phyloP scores from a whole-genome alignment of 768 basidiomycete genomes.

The Wakefieldia striispora region DNA sequence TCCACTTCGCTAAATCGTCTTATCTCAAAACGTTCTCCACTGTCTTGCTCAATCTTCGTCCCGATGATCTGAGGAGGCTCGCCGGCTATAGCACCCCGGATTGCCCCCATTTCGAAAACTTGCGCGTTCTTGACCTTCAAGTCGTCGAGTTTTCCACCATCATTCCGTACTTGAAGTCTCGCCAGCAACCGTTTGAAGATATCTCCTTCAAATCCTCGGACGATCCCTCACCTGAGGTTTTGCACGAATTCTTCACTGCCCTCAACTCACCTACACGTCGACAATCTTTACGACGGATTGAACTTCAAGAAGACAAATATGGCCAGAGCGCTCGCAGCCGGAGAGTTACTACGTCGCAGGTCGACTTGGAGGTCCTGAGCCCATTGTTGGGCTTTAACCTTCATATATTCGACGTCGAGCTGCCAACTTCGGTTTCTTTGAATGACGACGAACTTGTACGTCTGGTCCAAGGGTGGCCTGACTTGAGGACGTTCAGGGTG shows the following conservation, averaged over 20 bases:
- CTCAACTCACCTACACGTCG: background rate
- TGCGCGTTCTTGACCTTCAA: conserved; percentile 1
- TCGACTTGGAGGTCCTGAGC: conserved; percentile 1
- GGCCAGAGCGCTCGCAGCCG: too few relatives aligned
- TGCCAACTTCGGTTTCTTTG: background rate
- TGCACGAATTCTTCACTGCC: conserved; percentile 3
- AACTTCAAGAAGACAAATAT: too few relatives aligned
- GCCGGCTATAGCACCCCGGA: background rate
- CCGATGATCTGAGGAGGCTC: background rate
- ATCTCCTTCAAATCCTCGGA: background rate
- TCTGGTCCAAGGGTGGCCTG: conserved; percentile 4
- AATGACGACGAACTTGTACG: conserved; percentile 2
- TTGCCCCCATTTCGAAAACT: conserved; percentile 4
- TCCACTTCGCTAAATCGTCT: background rate
- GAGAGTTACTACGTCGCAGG: too few relatives aligned
- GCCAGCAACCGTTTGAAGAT: conserved; percentile 6
- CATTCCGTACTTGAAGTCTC: conserved; percentile 2
- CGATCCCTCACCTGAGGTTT: background rate
- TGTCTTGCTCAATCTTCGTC: background rate
- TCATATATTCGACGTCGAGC: background rate
- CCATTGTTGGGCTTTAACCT: conserved; percentile 4
- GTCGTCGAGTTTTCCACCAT: conserved; percentile 5
- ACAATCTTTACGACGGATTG: background rate
- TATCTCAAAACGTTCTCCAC: background rate
- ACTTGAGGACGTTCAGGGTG: background rate